Evolutionary conservation across 352 stramenopile species (phyloP), one percentile per base, ranked within the genome.

Genomic region (Globisporangium spiculum): DNA sequence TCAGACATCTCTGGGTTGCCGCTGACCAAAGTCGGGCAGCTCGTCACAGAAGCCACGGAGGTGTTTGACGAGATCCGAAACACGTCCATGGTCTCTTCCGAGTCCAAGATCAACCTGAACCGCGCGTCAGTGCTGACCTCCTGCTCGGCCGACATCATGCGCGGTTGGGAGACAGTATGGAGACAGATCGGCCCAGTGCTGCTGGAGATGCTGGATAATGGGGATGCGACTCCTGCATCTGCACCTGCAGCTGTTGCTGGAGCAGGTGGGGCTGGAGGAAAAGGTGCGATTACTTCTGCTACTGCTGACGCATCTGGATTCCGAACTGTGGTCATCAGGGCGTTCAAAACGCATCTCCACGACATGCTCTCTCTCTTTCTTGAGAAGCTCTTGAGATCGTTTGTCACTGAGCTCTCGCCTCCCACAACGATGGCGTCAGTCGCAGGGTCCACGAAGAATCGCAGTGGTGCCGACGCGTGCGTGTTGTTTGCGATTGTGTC

Each of bases 401-500:
- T 92, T 62, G 69, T 76, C 53, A 69, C 60, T 3, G 70, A 80
- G 41, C 75, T 84, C 53, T 70, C 67, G 22, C 73, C 77, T 5
- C 78, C 78, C 5, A 73, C 72, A 22, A 84, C 69, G 2, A 73
- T 81, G 48, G 69, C 74, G 1, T 81, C 72, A 2, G 56, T 80
- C 50, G 44, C 63, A 50, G 61, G 67, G 0, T 74, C 67, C 16
- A 56, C 52, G 3, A 74, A 69, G 4, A 69, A 74, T 26, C 69
- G 60, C 3, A 71, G 69, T 48, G 82, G 76, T 1, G 77, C 76
- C 24, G 73, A 73, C 18, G 81, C 86, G 0, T 90, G 78, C 36
- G 80, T 90, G 30, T 69, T 91, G 52, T 86, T 93, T 27, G 77
- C 79, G 20, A 79, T 93, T 59, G 81, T 91, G 10, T 81, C 83